Conservation (phyloP, 768 basidiomycete genomes). For the Peribolospora kevripleyi region DNA sequence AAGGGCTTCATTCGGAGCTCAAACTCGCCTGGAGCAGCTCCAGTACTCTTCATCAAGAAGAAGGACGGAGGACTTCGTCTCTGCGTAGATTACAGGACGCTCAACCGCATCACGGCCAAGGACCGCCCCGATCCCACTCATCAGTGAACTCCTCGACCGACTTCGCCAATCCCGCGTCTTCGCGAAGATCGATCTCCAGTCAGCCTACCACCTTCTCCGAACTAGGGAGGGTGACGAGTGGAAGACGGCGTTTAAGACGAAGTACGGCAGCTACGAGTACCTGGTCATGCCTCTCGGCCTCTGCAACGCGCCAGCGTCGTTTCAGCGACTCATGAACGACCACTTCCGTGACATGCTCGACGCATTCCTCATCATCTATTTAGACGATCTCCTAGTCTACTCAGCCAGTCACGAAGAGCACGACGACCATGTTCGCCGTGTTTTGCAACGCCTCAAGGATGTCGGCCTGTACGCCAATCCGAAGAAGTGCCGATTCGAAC, state of each 20-base stretch:
- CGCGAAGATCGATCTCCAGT: slow-evolving; percentile 22
- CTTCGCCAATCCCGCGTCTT: slow-evolving; percentile 15
- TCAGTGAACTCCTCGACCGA: slow-evolving; percentile 7
- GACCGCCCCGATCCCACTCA: slow-evolving; percentile 8
- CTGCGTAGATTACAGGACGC: slow-evolving; percentile 8
- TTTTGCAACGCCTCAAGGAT: slow-evolving; percentile 19
- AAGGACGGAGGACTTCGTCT: slow-evolving; percentile 5
- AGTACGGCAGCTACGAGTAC: slow-evolving; percentile 24
- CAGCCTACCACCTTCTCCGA: slow-evolving; percentile 25
- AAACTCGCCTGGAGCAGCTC: not conserved
- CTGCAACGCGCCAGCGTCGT: slow-evolving; percentile 19
- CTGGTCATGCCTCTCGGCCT: slow-evolving; percentile 23
- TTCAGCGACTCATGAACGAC: slow-evolving; percentile 26
- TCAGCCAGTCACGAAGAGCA: slow-evolving; percentile 21
- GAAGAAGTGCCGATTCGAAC: slow-evolving; percentile 15
- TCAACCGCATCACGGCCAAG: slow-evolving; percentile 9
- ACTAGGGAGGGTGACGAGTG: slow-evolving; percentile 24
- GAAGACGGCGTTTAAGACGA: slow-evolving; percentile 25
- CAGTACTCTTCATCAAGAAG: slow-evolving; percentile 10
- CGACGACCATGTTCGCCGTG: slow-evolving; percentile 16
- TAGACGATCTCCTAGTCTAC: slow-evolving; percentile 27
- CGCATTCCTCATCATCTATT: slow-evolving; percentile 23
- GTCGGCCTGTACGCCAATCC: slow-evolving; percentile 19
- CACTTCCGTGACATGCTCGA: slow-evolving; percentile 23
- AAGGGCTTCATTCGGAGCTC: slow-evolving; percentile 21